Evolutionary conservation across 345 rosid genomes (phyloP), one percentile per base, ranked within the genome.

Genomic region (Erysimum cheiranthoides): DNA sequence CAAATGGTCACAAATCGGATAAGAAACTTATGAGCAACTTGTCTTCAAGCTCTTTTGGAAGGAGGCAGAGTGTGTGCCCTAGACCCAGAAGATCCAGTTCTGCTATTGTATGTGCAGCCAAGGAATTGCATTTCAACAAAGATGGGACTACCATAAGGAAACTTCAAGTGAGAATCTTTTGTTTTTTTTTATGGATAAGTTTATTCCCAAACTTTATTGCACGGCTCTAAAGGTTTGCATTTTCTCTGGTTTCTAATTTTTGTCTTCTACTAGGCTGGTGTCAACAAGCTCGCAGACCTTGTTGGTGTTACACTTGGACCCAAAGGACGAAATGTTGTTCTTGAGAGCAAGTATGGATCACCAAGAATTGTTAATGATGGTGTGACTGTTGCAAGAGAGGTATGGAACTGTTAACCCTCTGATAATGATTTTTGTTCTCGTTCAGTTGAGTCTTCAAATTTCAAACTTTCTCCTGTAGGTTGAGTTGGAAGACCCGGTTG

Each of bases 281-380:
- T 92, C 27, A 95, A 95, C 91, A 93, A 90, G 85, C 99, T 95
- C 49, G 99, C 99, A 7, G 98, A 95, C 79, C 74, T 95, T 49
- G 99, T 95, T 45, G 98, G 99, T 69, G 99, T 93, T 61, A 95
- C 98, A 8, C 96, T 91, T 70, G 99, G 98, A 64, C 99, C 97
- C 1, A 89, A 93, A 75, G 97, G 99, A 39, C 82, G 99, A 70
- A 95, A 95, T 77, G 99, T 93, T 80, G 99, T 95, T 66, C 91
- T 95, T 10, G 99, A 95, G 84, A 95, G 98, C 90, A 95, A 93
- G 81, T 93, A 95, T 71, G 99, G 99, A 3, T 93, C 99, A 62
- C 99, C 99, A 0, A 92, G 87, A 85, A 95, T 95, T 67, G 98
- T 95, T 39, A 95, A 93, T 66, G 99, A 95, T 61, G 99, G 99